Conservation (phyloP, 2,329 filamentous ascomycete species). For the Fusarium sp. region DNA sequence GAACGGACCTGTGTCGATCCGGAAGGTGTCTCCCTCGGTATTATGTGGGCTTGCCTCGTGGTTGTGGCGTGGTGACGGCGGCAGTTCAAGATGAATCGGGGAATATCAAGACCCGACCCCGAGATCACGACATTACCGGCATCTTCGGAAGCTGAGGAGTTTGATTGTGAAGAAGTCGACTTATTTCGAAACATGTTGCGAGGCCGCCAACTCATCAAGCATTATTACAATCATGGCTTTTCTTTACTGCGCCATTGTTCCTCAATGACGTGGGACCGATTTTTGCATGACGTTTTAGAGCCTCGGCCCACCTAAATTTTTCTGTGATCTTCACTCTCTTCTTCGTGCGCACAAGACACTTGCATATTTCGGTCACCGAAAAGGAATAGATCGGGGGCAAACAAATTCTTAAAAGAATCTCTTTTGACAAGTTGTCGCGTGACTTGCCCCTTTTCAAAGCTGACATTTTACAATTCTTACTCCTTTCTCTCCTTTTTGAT, state of each 20-base stretch:
- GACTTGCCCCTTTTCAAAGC: constrained; percentile 31
- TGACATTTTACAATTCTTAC: constrained; percentile 1
- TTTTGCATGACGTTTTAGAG: constrained; percentile 26
- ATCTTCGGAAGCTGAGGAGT: background rate
- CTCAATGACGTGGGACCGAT: constrained; percentile 6
- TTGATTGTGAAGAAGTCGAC: background rate
- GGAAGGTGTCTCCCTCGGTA: background rate
- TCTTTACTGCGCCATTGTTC: background rate
- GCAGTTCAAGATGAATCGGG: background rate
- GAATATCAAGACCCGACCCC: background rate
- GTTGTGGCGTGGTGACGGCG: background rate
- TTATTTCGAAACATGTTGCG: background rate
- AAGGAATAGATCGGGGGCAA: constrained; percentile 32
- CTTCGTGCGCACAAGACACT: constrained; percentile 43
- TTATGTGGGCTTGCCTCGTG: constrained; percentile 5
- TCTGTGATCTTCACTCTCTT: background rate
- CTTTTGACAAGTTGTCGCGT: constrained; percentile 36
- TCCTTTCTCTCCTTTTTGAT: background rate
- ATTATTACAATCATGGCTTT: background rate
- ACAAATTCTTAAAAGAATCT: background rate
- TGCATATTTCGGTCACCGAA: constrained; percentile 41
- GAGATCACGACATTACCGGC: background rate
- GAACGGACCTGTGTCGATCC: constrained; percentile 21
- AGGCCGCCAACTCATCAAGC: background rate
- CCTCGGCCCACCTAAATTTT: background rate